Conservation (phyloP, 1,284 basidiomycete genomes). For the Rhodotorula sp. region DNA sequence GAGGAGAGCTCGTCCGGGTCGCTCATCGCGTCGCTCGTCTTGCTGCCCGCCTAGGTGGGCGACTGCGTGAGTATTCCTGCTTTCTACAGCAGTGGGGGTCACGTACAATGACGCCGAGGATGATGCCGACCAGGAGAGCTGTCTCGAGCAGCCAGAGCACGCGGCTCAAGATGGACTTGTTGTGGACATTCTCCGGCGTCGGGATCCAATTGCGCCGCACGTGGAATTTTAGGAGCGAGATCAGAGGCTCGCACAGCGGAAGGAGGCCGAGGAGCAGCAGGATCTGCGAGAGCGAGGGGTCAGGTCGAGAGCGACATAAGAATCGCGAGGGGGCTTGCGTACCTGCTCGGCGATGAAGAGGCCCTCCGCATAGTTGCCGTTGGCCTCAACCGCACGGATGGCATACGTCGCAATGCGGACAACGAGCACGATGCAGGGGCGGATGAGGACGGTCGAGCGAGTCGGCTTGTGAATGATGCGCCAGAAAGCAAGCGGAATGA, state of each 20-base stretch:
- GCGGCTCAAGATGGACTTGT: background rate
- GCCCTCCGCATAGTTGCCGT: conserved; percentile 5
- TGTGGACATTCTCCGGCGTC: background rate
- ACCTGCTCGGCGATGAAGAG: conserved; percentile 30
- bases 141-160: background rate
- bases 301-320: background rate
- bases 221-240: conserved; percentile 24
- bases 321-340: background rate
- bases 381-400: conserved; percentile 37
- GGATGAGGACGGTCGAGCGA: conserved; percentile 30
- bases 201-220: conserved; percentile 24
- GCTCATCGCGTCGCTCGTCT: background rate
- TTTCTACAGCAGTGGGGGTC: background rate
- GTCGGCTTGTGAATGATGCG: conserved; percentile 20
- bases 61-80: background rate
- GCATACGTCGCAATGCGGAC: conserved; percentile 37
- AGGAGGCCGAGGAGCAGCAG: conserved; percentile 31
- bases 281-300: conserved; percentile 4
- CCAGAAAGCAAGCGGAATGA: conserved; percentile 29
- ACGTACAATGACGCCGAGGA: conserved; percentile 20
- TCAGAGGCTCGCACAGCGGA: conserved; percentile 23
- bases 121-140: conserved; percentile 6
- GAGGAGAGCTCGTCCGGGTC: background rate
- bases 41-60: conserved; percentile 1
- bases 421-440: conserved; percentile 34